A percentile compares a stretch with the other conserved stretches of the same genome.
Conservation (phyloP, 306 rosid species). For the Crotalaria pallida region DNA sequence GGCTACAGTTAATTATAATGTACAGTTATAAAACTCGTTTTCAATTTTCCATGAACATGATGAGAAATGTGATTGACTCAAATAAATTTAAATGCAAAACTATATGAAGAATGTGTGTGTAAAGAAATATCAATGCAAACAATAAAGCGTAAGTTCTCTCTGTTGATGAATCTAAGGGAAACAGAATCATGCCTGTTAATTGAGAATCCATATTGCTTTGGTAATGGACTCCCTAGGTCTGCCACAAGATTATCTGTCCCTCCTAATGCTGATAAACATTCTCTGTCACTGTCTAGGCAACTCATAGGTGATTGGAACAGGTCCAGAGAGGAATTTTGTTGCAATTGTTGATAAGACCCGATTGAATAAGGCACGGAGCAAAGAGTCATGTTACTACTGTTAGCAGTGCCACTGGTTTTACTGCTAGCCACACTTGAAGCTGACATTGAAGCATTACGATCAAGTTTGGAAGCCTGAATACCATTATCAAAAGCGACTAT, state of each 20-base stretch:
- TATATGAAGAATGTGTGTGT: background rate
- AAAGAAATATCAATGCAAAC: slow-evolving; percentile 17
- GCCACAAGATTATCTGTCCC: slow-evolving; percentile 44
- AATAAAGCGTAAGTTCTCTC: background rate
- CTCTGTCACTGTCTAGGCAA: slow-evolving; percentile 37
- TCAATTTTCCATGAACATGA: background rate
- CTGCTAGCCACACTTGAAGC: slow-evolving; percentile 56
- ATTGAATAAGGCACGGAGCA: slow-evolving; percentile 54
- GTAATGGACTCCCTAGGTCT: slow-evolving; percentile 36
- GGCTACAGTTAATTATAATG: slow-evolving; percentile 3
- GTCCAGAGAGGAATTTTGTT: slow-evolving; percentile 43
- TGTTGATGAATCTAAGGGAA: slow-evolving; percentile 9
- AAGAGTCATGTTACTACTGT: slow-evolving; percentile 58
- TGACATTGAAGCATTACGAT: slow-evolving; percentile 48
- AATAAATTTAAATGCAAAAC: slow-evolving; percentile 12
- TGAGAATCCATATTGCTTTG: slow-evolving; percentile 33
- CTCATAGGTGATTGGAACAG: slow-evolving; percentile 41
- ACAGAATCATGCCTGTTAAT: slow-evolving; percentile 41
- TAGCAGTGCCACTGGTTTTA: slow-evolving; percentile 57
- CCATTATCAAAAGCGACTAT: slow-evolving; percentile 34
- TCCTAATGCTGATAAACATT: slow-evolving; percentile 31
- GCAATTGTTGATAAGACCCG: slow-evolving; percentile 45
- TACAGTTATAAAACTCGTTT: background rate
- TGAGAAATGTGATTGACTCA: slow-evolving; percentile 15
- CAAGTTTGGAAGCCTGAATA: slow-evolving; percentile 43